Conservation (phyloP, 345 rosid species). For the Moricandia arvensis region DNA sequence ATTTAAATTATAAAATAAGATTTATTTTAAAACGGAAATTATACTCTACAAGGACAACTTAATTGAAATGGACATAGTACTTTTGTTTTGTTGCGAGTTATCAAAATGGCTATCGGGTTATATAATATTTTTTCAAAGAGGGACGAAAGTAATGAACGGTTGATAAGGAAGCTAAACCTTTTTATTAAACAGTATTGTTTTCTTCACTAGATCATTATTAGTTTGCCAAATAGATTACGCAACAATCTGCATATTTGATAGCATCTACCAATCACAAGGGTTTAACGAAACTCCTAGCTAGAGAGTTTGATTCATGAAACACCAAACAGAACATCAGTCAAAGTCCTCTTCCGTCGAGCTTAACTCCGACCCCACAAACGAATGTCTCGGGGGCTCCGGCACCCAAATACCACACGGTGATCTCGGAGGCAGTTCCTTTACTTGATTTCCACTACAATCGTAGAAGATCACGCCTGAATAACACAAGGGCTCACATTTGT, state of each 20-base stretch:
- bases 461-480: constrained; percentile 89
- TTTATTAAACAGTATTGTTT: too few species aligned
- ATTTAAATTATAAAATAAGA: too few species aligned
- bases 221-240: constrained; percentile 16
- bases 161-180: neutral
- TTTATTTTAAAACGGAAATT: too few species aligned
- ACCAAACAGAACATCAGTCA: constrained; percentile 8
- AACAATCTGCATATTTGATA: constrained; percentile 11
- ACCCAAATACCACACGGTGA: constrained; percentile 87
- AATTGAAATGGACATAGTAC: too few species aligned
- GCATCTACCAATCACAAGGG: constrained; percentile 7
- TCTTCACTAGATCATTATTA: too few species aligned
- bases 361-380: constrained; percentile 31
- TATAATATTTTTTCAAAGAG: neutral
- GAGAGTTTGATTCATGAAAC: neutral
- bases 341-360: constrained; percentile 23
- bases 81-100: too few species aligned
- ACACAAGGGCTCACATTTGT: constrained; percentile 86
- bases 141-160: neutral
- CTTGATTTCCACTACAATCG: constrained; percentile 61
- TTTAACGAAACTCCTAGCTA: constrained; percentile 10
- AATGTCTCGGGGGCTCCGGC: constrained; percentile 37
- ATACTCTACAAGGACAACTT: too few species aligned
- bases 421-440: constrained; percentile 58
- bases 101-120: neutral